Conservation (phyloP, 306 rosid genomes). For the Mimosa pudica region DNA sequence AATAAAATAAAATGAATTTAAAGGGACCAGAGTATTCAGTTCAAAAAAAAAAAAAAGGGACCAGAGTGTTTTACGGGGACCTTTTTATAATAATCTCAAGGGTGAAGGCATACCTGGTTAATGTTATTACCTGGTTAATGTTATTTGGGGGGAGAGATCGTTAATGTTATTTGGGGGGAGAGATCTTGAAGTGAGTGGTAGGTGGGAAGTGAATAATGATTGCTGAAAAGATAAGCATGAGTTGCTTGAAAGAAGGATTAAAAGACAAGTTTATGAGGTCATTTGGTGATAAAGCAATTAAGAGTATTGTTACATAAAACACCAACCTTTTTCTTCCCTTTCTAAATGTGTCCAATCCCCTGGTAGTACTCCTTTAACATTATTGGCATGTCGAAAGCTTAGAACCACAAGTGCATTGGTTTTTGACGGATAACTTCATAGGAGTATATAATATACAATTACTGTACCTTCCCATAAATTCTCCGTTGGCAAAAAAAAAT, state of each 20-base stretch:
- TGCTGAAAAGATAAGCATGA: conserved; percentile 14
- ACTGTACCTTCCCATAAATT: not conserved
- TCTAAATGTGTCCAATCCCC: not conserved
- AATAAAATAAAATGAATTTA: too few species aligned
- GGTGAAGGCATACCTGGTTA: not conserved
- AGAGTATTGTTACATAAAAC: not conserved
- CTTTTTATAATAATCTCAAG: too few species aligned
- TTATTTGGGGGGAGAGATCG: not conserved
- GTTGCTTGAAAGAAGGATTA: conserved; percentile 15
- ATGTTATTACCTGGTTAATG: too few species aligned
- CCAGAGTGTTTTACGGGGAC: not conserved
- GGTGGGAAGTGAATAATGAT: not conserved
- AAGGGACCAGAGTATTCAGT: too few species aligned
- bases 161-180: not conserved
- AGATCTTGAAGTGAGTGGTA: not conserved
- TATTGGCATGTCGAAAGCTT: not conserved
- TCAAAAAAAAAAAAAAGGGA: too few species aligned
- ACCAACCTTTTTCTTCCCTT: not conserved
- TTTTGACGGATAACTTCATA: not conserved
- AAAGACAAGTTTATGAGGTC: not conserved
- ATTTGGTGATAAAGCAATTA: not conserved
- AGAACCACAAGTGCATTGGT: not conserved
- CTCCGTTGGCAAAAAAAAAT: not conserved
- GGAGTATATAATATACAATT: too few species aligned
- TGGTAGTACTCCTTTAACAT: not conserved